A percentile compares a stretch with the other conserved stretches of the same genome.
phyloP scores from a whole-genome alignment of 345 rosid species.

The rapeseed (Brassica napus) region Da-Ae NC_063442.1:26634001-26634500 shows the following conservation, averaged over 20 bases:
- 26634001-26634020: conserved; percentile 81
- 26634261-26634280: conserved; percentile 34
- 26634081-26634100: neutral
- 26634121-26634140: conserved; percentile 85
- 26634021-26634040: conserved; percentile 45
- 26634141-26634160: conserved; percentile 93
- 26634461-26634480: conserved; percentile 50
- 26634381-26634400: conserved; percentile 6
- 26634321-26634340: no score
- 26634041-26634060: neutral
- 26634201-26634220: conserved; percentile 89
- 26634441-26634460: conserved; percentile 70
- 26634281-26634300: conserved; percentile 14
- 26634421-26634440: conserved; percentile 56
- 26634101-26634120: neutral
- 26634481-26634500: no score
- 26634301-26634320: neutral
- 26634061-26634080: neutral
- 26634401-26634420: conserved; percentile 24
- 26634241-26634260: conserved; percentile 95
- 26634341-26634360: no score
- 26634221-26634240: conserved; percentile 98
- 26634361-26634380: conserved; percentile 6
- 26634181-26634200: conserved; percentile 75
- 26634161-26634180: conserved; percentile 74